A percentile compares a stretch with the other conserved stretches of the same genome.
Conservation (phyloP, 805 yeast species). For the Wickerhamomyces ciferrii region DNA sequence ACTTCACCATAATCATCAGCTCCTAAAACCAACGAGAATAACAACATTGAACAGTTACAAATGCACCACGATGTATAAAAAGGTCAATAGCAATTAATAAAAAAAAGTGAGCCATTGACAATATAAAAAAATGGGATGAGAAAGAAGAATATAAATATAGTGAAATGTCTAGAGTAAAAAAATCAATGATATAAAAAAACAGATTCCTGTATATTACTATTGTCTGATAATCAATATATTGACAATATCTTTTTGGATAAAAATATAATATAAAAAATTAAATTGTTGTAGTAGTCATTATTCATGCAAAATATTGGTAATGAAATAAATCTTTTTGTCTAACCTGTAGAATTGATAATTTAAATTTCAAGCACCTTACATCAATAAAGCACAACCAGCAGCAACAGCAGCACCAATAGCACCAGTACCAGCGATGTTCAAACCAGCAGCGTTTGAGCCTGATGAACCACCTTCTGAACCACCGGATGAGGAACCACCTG, state of each 20-base stretch:
- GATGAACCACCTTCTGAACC: slow-evolving; percentile 1
- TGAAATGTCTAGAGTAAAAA: background rate
- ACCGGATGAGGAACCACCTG: background rate
- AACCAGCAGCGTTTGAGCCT: slow-evolving; percentile 1
- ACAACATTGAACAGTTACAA: background rate
- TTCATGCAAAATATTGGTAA: background rate
- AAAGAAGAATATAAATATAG: background rate
- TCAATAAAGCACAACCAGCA: slow-evolving; percentile 2
- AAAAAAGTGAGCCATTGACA: too few species aligned
- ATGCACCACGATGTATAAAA: background rate
- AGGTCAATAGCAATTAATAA: too few species aligned
- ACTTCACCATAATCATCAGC: background rate
- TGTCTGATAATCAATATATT: background rate
- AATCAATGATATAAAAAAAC: background rate
- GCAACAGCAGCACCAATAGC: slow-evolving; percentile 4
- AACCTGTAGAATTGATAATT: background rate
- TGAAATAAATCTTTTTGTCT: background rate
- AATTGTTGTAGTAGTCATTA: background rate
- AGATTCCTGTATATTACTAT: background rate
- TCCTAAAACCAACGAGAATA: too few species aligned
- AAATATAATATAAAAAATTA: background rate
- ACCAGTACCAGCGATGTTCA: background rate
- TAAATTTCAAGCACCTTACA: background rate
- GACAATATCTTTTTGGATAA: background rate
- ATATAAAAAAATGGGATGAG: background rate